A percentile compares a stretch with the other conserved stretches of the same genome.
phyloP scores from a whole-genome alignment of 768 basidiomycete species.

The Pleurotus citrinopileatus region DNA sequence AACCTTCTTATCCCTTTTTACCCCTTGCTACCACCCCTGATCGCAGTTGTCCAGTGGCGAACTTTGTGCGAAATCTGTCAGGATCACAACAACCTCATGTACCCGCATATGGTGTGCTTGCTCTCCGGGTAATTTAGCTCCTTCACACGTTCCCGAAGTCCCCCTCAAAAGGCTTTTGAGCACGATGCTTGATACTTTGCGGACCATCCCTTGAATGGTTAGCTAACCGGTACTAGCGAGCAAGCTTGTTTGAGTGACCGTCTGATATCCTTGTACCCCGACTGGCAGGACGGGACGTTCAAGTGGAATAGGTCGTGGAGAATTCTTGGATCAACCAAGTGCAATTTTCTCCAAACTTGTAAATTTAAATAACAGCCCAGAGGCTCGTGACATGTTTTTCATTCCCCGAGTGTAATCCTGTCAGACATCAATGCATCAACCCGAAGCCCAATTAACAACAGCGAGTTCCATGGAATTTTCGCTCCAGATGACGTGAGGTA shows the following conservation, averaged over 20 bases:
- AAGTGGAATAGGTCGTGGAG: no score
- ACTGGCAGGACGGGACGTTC: no score
- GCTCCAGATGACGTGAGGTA: background rate
- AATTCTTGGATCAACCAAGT: no score
- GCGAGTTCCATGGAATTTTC: no score
- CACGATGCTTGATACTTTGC: background rate
- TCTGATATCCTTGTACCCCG: no score
- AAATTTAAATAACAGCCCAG: no score
- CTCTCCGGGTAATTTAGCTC: background rate
- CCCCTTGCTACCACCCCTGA: constrained; percentile 2
- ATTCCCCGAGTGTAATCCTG: no score
- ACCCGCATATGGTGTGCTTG: constrained; percentile 1
- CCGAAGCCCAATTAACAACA: no score
- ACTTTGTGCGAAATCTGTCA: background rate
- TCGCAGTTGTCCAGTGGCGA: background rate
- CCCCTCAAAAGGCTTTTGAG: background rate
- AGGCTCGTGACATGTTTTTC: no score
- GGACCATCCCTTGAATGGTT: background rate
- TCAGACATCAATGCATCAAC: no score
- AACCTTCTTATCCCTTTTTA: constrained; percentile 7
- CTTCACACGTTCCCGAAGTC: constrained; percentile 2
- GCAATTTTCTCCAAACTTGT: no score
- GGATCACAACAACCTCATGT: background rate
- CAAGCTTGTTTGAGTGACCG: no score
- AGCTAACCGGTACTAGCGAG: background rate